phyloP scores from a whole-genome alignment of 345 rosid genomes.

The Salix udensis region DNA sequence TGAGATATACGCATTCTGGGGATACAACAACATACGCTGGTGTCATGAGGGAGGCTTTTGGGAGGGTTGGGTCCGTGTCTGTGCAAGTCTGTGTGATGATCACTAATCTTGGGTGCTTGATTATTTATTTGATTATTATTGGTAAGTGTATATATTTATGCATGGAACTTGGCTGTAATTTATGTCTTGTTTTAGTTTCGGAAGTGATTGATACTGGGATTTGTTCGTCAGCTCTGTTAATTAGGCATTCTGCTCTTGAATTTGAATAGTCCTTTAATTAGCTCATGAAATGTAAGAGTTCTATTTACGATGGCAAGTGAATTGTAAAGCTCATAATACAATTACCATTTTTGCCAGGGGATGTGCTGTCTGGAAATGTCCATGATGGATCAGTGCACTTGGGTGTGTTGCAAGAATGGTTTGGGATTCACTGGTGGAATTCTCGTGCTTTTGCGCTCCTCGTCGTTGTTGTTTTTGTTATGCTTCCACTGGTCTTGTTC shows the following conservation, averaged over 20 bases:
- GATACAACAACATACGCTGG: conserved; percentile 65
- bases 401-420: conserved; percentile 87
- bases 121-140: conserved; percentile 67
- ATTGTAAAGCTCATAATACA: not conserved
- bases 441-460: conserved; percentile 57
- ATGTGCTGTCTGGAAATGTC: conserved; percentile 71
- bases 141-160: conserved; percentile 32
- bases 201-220: not conserved
- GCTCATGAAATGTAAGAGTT: too few species aligned
- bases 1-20: conserved; percentile 63
- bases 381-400: conserved; percentile 51
- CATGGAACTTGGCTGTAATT: not conserved
- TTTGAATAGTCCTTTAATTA: not conserved
- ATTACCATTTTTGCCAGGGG: conserved; percentile 38
- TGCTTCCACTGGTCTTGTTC: conserved; percentile 60
- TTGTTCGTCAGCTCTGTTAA: not conserved
- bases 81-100: conserved; percentile 61
- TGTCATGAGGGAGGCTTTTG: conserved; percentile 82
- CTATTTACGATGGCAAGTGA: too few species aligned
- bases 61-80: conserved; percentile 48
- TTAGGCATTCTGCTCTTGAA: not conserved
- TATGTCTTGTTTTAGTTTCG: not conserved
- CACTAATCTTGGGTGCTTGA: conserved; percentile 72
- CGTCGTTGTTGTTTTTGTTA: conserved; percentile 45
- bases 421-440: conserved; percentile 88